phyloP scores from a whole-genome alignment of 169 alveolate genomes.

The Besnoitia besnoiti region DNA sequence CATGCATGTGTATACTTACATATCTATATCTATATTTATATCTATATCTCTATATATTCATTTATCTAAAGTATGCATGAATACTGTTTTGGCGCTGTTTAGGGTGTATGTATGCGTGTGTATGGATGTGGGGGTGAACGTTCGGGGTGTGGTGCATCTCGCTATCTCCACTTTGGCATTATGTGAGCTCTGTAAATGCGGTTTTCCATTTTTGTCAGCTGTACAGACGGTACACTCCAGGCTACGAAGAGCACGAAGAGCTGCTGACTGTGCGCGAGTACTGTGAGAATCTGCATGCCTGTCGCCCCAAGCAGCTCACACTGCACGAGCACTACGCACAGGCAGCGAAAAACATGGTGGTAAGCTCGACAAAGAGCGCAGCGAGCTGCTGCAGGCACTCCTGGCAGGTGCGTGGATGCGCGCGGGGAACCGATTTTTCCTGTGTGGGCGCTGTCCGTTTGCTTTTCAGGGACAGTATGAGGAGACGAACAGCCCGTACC shows the following conservation, averaged over 20 bases:
- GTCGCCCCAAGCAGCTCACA: background rate
- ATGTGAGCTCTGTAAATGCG: no score
- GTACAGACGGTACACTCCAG: conserved; percentile 22
- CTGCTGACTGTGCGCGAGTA: background rate
- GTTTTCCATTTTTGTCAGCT: background rate
- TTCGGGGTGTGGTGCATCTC: background rate
- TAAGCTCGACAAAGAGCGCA: background rate
- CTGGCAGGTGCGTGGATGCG: background rate
- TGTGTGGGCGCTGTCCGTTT: background rate
- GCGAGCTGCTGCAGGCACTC: background rate
- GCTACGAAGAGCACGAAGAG: conserved; percentile 21
- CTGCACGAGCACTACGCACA: background rate
- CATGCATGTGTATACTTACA: background rate
- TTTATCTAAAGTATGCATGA: background rate
- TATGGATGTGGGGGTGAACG: no score
- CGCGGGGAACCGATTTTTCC: background rate
- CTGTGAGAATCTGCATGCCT: background rate
- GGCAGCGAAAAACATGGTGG: background rate
- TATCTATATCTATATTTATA: background rate
- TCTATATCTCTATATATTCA: background rate
- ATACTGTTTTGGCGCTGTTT: background rate
- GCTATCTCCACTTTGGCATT: background rate
- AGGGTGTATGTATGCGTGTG: background rate
- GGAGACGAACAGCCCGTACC: background rate
- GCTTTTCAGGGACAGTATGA: background rate